These are phyloP conservation scores for Helicosporidium sp. DNA, from an alignment of 139 green algal species.

Conservation along the genomic window DNA sequence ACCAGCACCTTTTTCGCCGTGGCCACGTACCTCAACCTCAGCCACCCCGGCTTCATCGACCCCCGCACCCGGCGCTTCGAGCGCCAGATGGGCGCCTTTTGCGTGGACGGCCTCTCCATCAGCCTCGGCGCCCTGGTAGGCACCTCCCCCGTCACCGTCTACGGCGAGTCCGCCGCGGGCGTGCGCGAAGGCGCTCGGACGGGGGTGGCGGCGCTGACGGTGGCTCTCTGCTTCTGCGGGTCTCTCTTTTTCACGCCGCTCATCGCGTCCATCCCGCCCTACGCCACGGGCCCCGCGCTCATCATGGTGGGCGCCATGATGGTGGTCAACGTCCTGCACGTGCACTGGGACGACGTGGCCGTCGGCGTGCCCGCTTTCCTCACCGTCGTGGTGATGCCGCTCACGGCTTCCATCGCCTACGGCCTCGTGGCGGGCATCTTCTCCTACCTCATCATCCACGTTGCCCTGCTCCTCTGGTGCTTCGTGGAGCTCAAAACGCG, in stretches of 20 bases:
- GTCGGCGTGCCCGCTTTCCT: constrained; percentile 5
- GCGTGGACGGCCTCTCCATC: constrained; percentile 37
- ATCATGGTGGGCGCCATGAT: constrained; percentile 28
- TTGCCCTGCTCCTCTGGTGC: constrained; percentile 5
- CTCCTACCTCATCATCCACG: constrained; percentile 9
- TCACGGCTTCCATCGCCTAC: constrained; percentile 9
- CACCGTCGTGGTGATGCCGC: constrained; percentile 7
- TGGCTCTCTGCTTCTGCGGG: constrained; percentile 36
- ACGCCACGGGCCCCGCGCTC: constrained; percentile 15
- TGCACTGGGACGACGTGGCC: constrained; percentile 3
- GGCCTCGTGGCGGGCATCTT: background rate
- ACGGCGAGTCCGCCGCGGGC: constrained; percentile 23
- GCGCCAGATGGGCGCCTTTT: constrained; percentile 31
- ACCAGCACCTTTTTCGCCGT: constrained; percentile 58
- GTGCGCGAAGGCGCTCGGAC: constrained; percentile 45
- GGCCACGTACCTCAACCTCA: constrained; percentile 42
- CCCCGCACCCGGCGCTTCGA: constrained; percentile 24
- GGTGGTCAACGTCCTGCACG: constrained; percentile 4
- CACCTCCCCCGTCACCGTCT: constrained; percentile 43
- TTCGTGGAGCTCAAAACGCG: background rate
- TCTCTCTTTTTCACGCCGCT: constrained; percentile 65
- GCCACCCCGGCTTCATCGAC: constrained; percentile 42
- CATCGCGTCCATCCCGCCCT: constrained; percentile 25
- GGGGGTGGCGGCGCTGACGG: constrained; percentile 24
- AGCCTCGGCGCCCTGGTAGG: constrained; percentile 41